Evolutionary conservation across 2,329 filamentous ascomycete species (phyloP).

Genomic region (Hirsutella minnesotensis): DNA sequence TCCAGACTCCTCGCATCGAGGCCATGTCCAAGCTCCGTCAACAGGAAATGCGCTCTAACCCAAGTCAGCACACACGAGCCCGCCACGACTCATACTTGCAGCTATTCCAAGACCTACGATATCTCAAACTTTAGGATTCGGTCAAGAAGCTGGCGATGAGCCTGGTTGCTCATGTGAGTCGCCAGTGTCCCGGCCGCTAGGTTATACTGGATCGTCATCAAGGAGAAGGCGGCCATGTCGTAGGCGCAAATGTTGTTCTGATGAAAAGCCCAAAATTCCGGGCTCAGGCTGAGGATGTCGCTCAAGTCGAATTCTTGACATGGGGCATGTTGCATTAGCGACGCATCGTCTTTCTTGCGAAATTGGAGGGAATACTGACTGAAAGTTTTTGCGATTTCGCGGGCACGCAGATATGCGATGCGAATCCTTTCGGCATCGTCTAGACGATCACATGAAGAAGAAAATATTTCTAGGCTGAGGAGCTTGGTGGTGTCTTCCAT

Average conservation of each 20-base stretch:
- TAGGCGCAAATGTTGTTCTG: slow-evolving; percentile 5
- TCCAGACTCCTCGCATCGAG: slow-evolving; percentile 25
- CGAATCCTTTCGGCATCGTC: neutral
- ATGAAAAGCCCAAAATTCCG: slow-evolving; percentile 15
- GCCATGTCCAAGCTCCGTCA: slow-evolving; percentile 27
- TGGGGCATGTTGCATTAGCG: no score
- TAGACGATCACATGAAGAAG: no score
- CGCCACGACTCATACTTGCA: slow-evolving; percentile 11
- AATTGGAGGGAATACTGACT: no score
- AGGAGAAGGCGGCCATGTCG: slow-evolving; percentile 9
- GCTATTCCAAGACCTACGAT: slow-evolving; percentile 8
- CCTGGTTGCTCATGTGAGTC: slow-evolving; percentile 5
- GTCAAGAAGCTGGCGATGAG: slow-evolving; percentile 6
- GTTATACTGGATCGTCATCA: slow-evolving; percentile 19
- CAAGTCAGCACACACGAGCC: no score
- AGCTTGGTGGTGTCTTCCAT: no score
- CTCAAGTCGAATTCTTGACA: no score
- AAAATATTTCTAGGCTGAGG: no score
- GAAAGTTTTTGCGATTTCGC: neutral
- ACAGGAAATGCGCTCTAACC: no score
- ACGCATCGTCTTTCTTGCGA: no score
- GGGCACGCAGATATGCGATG: neutral
- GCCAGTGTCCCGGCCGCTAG: slow-evolving; percentile 17
- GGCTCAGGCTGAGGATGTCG: slow-evolving; percentile 10
- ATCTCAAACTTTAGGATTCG: no score